Evolutionary conservation across 2,329 filamentous ascomycete species (phyloP).

Genomic region (Sporothrix phasma): DNA sequence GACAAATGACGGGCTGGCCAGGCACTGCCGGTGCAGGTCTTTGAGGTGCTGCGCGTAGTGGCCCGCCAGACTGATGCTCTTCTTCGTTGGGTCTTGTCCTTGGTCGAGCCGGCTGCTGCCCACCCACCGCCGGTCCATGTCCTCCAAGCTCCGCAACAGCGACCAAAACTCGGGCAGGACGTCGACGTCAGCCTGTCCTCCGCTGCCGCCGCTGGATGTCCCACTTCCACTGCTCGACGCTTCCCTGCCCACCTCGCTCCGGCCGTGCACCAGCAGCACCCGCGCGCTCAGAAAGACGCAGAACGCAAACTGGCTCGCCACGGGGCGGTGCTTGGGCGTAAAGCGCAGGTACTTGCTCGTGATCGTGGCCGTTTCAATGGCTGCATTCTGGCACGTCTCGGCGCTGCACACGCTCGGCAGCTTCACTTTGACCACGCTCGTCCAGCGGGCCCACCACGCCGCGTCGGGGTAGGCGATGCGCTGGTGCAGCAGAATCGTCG

Average conservation of each 20-base stretch:
- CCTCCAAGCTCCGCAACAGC: conserved; percentile 15
- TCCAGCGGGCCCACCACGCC: conserved; percentile 21
- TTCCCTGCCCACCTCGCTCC: neutral
- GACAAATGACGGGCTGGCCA: neutral
- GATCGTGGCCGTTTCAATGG: conserved; percentile 37
- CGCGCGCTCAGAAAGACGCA: conserved; percentile 38
- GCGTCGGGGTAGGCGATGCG: conserved; percentile 35
- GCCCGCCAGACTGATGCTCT: conserved; percentile 7
- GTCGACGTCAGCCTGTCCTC: neutral
- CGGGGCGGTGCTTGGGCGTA: conserved; percentile 23
- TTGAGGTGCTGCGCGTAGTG: conserved; percentile 13
- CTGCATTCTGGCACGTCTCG: conserved; percentile 39
- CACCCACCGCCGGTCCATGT: conserved; percentile 16
- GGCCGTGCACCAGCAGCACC: conserved; percentile 27
- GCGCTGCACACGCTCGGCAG: conserved; percentile 37
- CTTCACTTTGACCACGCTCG: conserved; percentile 21
- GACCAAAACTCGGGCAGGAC: conserved; percentile 19
- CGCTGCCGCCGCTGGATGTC: too few species aligned
- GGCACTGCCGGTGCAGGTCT: conserved; percentile 7
- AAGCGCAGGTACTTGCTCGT: conserved; percentile 36
- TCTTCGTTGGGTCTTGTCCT: neutral
- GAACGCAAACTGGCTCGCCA: conserved; percentile 34
- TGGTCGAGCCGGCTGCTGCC: neutral
- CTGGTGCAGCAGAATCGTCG: conserved; percentile 40
- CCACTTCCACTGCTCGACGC: too few species aligned